phyloP scores from a whole-genome alignment of 805 yeast species.

The Sugiyamaella lignohabitans region DNA sequence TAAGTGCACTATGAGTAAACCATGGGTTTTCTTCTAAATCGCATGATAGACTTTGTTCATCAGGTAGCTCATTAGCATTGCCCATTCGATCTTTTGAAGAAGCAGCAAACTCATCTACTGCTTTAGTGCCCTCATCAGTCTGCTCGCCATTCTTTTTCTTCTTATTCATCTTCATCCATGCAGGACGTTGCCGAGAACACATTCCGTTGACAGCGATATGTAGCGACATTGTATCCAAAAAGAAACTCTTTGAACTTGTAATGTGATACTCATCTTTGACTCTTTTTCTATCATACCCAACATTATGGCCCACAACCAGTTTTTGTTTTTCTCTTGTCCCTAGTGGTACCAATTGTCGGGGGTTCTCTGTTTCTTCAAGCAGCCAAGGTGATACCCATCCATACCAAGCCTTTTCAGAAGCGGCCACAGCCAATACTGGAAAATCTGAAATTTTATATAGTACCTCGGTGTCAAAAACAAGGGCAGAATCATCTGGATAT shows the following conservation, averaged over 20 bases:
- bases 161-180: conserved; percentile 47
- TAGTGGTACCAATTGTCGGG: conserved; percentile 67
- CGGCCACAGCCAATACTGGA: conserved; percentile 78
- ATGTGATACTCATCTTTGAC: conserved; percentile 76
- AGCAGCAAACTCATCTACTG: conserved; percentile 13
- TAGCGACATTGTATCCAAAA: conserved; percentile 83
- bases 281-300: conserved; percentile 85
- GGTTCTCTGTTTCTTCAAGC: conserved; percentile 43
- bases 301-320: conserved; percentile 81
- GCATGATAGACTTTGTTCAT: neutral
- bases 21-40: conserved; percentile 51
- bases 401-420: conserved; percentile 76
- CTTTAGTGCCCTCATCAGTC: conserved; percentile 4
- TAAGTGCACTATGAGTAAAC: conserved; percentile 69
- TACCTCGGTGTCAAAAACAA: conserved; percentile 88
- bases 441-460: conserved; percentile 67
- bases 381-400: conserved; percentile 90
- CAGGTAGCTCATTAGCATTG: conserved; percentile 21
- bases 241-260: conserved; percentile 63
- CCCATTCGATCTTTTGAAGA: conserved; percentile 13
- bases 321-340: conserved; percentile 44
- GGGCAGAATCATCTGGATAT: conserved; percentile 61
- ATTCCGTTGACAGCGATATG: conserved; percentile 89
- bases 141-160: conserved; percentile 18
- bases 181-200: conserved; percentile 83